phyloP scores from a whole-genome alignment of 345 rosid genomes.

The Clausena lansium region DNA sequence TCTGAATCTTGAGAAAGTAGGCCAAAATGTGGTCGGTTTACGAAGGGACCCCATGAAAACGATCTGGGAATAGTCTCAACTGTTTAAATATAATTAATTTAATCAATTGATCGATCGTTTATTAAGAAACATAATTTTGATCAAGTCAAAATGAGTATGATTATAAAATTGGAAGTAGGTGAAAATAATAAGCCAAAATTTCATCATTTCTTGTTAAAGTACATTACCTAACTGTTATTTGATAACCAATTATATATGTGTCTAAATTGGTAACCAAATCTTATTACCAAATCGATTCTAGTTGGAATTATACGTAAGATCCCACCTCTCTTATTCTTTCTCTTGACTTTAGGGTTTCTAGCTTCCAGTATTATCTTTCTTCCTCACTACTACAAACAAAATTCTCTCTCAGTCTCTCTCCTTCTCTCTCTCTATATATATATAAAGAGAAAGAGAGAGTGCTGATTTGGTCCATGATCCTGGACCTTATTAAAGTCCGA shows the following conservation, averaged over 20 bases:
- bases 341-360: conserved; percentile 21
- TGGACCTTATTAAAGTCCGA: too few relatives aligned
- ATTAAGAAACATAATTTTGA: background rate
- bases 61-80: conserved; percentile 6
- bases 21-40: conserved; percentile 21
- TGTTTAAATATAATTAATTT: background rate
- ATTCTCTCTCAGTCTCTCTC: too few relatives aligned
- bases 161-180: conserved; percentile 31
- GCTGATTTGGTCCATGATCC: too few relatives aligned
- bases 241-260: conserved; percentile 17
- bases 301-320: conserved; percentile 9
- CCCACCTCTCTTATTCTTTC: background rate
- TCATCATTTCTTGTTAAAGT: conserved; percentile 17
- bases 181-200: conserved; percentile 25
- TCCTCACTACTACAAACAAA: background rate
- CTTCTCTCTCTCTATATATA: background rate
- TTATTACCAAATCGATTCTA: conserved; percentile 8
- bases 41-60: conserved; percentile 13
- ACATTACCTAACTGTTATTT: conserved; percentile 22
- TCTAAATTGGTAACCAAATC: conserved; percentile 30
- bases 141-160: conserved; percentile 17
- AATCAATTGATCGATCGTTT: background rate
- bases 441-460: background rate
- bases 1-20: background rate
- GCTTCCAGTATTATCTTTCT: conserved; percentile 24